Base-by-base conservation (phyloP, 345 rosid genomes). In the Cardamine occulta region DNA sequence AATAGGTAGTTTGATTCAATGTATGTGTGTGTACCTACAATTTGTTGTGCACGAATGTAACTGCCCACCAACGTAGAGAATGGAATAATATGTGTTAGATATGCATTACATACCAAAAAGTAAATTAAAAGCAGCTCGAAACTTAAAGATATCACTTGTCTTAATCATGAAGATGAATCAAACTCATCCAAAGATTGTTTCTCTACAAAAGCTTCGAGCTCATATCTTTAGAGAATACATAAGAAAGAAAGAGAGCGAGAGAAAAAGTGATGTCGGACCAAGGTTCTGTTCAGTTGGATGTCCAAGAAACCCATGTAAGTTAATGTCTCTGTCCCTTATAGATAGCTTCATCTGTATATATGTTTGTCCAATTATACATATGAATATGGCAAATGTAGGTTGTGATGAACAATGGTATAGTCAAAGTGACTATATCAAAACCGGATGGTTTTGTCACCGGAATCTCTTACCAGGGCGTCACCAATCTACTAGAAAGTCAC, bases 371-470 rank as follows among this genome's bases (percentile, higher is more conserved):
- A 48, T 34, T 44, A 24, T 21, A 35, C 7, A 26, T 48, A 13
- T 63, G 45, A 17, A 70, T 26, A 17, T 58, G 29, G 39, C 57
- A 51, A 53, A 51, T 80, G 83, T 73, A 93, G 98, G 98, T 91
- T 77, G 80, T 84, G 79, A 64, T 93, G 82, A 86, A 86, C 44
- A 93, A 93, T 77, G 94, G 96, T 31, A 72, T 87, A 48, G 68
- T 93, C 19, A 82, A 83, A 82, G 80, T 93, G 35, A 87, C 92
- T 4, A 72, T 91, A 49, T 91, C 96, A 13, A 89, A 88, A 39
- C 98, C 98, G 0, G 92, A 73, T 23, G 97, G 98, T 56, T 86
- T 88, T 21, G 89, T 93, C 49, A 87, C 91, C 1, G 90, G 91
- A 21, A 81, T 93, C 58, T 84, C 70, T 32, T 93, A 84, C 34